Conservation (phyloP, 129 eudicot genomes). For the Oenanthe sinensis region DNA sequence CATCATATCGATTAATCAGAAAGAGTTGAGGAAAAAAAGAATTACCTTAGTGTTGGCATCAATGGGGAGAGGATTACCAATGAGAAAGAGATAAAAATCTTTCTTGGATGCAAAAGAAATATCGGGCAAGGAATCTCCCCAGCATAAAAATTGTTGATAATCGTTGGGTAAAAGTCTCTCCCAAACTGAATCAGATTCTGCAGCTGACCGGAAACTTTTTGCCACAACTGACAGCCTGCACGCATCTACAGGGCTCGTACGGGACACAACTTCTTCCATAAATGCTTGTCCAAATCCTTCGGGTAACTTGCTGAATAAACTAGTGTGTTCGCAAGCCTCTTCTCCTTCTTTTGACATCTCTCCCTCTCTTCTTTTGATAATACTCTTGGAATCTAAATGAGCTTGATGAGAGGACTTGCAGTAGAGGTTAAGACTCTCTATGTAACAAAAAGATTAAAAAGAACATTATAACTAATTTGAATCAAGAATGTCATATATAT, state of each 20-base stretch:
- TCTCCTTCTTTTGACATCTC: neutral
- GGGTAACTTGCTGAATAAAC: constrained; percentile 36
- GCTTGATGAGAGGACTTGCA: neutral
- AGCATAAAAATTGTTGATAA: constrained; percentile 31
- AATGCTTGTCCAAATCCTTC: constrained; percentile 37
- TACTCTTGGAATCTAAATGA: neutral
- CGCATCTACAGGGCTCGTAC: constrained; percentile 25
- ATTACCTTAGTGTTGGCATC: constrained; percentile 38
- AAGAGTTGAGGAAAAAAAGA: neutral
- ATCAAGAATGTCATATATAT: no score
- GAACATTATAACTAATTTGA: no score
- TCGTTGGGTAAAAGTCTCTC: constrained; percentile 54
- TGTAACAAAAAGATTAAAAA: no score
- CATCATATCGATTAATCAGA: no score
- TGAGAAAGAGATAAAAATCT: constrained; percentile 33
- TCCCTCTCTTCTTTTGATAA: neutral
- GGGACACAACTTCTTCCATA: constrained; percentile 27
- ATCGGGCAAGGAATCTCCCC: constrained; percentile 1
- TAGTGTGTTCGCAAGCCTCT: constrained; percentile 1
- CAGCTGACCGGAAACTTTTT: constrained; percentile 52
- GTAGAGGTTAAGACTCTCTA: neutral
- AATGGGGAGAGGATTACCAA: constrained; percentile 35
- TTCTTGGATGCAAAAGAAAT: constrained; percentile 40
- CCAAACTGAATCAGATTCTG: constrained; percentile 76
- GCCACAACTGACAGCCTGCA: constrained; percentile 46